These are phyloP conservation scores for Senecio squalidus DNA, from an alignment of 140 eudicot species.

Conservation along the genomic window DNA sequence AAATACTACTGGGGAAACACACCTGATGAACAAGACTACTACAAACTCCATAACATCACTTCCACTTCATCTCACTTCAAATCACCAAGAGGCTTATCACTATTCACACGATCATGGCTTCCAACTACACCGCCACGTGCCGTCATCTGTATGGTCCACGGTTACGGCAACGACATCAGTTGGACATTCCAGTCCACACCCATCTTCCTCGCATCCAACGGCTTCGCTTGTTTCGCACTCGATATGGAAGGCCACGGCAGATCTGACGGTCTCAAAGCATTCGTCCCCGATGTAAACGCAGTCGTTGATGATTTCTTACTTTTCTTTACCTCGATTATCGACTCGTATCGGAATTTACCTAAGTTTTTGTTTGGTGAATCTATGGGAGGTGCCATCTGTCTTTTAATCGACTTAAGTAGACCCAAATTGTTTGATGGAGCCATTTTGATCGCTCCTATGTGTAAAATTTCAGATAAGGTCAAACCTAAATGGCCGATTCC, in stretches of 20 bases:
- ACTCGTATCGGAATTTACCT: slow-evolving; percentile 14
- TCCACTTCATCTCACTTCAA: not conserved
- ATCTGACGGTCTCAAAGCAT: slow-evolving; percentile 78
- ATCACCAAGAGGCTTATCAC: not conserved
- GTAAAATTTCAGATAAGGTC: slow-evolving; percentile 64
- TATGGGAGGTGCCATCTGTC: slow-evolving; percentile 91
- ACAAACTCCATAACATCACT: not conserved
- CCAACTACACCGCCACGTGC: slow-evolving; percentile 49
- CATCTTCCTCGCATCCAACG: slow-evolving; percentile 70
- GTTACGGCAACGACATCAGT: slow-evolving; percentile 89
- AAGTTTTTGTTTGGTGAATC: slow-evolving; percentile 76
- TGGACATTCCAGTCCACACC: slow-evolving; percentile 87
- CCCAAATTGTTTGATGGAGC: slow-evolving; percentile 52
- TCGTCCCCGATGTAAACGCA: slow-evolving; percentile 59
- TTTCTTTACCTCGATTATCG: slow-evolving; percentile 27
- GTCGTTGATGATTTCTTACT: slow-evolving; percentile 60
- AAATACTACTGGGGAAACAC: not conserved
- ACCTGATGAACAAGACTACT: not conserved
- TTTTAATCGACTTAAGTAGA: slow-evolving; percentile 33
- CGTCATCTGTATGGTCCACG: slow-evolving; percentile 80
- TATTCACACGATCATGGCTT: not conserved
- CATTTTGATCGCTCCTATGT: slow-evolving; percentile 79
- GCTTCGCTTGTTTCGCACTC: slow-evolving; percentile 76
- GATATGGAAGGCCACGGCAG: slow-evolving; percentile 84
- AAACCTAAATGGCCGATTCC: slow-evolving; percentile 92